phyloP scores from a whole-genome alignment of 768 basidiomycete species.

The Amanita rubescens region DNA sequence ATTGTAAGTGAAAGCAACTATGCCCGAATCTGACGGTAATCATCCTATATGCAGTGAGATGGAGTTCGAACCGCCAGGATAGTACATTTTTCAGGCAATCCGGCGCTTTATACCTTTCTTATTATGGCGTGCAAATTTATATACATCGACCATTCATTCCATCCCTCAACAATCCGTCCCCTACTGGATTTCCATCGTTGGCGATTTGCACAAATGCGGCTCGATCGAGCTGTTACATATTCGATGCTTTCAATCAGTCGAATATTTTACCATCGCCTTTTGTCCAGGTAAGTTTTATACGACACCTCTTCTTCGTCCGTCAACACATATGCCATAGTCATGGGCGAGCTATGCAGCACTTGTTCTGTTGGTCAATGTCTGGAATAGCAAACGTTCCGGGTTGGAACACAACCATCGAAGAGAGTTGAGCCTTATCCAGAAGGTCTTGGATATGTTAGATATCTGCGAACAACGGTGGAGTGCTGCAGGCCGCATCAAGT shows the following conservation, averaged over 20 bases:
- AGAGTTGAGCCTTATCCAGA: slow-evolving; percentile 54
- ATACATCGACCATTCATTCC: slow-evolving; percentile 80
- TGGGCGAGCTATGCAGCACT: slow-evolving; percentile 35
- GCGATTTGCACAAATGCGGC: slow-evolving; percentile 87
- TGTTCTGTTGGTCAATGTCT: slow-evolving; percentile 59
- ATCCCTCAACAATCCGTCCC: slow-evolving; percentile 39
- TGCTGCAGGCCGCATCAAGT: slow-evolving; percentile 35
- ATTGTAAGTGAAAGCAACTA: slow-evolving; percentile 35
- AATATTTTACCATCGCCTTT: slow-evolving; percentile 25
- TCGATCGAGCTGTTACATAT: slow-evolving; percentile 62
- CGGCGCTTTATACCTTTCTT: slow-evolving; percentile 40
- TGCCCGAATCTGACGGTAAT: slow-evolving; percentile 37
- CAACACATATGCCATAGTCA: slow-evolving; percentile 15
- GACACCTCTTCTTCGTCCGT: slow-evolving; percentile 1
- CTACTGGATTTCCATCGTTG: slow-evolving; percentile 46
- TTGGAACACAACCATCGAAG: slow-evolving; percentile 36
- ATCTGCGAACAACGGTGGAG: slow-evolving; percentile 33
- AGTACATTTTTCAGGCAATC: slow-evolving; percentile 47
- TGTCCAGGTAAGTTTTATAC: slow-evolving; percentile 26
- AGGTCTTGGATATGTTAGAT: slow-evolving; percentile 48
- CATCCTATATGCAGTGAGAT: slow-evolving; percentile 26
- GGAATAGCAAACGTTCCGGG: slow-evolving; percentile 48
- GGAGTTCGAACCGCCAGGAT: slow-evolving; percentile 33
- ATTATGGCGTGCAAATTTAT: slow-evolving; percentile 53
- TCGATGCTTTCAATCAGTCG: slow-evolving; percentile 42